phyloP scores from a whole-genome alignment of 805 yeast genomes.

The Yarrowia divulgata region DNA sequence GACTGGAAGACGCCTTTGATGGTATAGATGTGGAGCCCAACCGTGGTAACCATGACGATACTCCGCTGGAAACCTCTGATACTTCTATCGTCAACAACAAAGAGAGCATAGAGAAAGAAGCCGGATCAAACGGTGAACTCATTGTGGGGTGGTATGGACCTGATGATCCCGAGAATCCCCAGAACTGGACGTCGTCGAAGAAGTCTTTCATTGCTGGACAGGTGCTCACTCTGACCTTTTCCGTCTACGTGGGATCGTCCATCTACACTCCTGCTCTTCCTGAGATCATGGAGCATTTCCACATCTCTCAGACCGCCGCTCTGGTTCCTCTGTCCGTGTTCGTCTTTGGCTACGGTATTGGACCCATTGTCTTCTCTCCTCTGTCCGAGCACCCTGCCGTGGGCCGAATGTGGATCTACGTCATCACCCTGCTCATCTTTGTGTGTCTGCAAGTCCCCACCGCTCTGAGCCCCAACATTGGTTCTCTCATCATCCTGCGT shows the following conservation, averaged over 20 bases:
- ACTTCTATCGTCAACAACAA: slow-evolving; percentile 1
- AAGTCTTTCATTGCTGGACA: background rate
- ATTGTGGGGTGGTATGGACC: slow-evolving; percentile 7
- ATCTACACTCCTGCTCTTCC: slow-evolving; percentile 11
- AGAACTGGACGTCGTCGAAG: background rate
- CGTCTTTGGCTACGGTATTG: slow-evolving; percentile 5
- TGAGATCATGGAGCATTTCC: slow-evolving; percentile 3
- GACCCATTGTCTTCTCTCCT: slow-evolving; percentile 1
- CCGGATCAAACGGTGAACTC: background rate
- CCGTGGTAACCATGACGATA: background rate
- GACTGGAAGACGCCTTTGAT: slow-evolving; percentile 2
- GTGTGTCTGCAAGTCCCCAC: slow-evolving; percentile 3
- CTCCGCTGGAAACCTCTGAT: background rate
- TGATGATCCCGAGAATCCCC: background rate
- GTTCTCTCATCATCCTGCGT: background rate
- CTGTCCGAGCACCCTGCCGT: slow-evolving; percentile 2
- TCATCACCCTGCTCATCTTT: slow-evolving; percentile 5
- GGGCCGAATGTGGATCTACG: slow-evolving; percentile 11
- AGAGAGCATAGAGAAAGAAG: background rate
- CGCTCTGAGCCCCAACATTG: slow-evolving; percentile 1
- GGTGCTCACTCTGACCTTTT: slow-evolving; percentile 1
- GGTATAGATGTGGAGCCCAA: background rate
- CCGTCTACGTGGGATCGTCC: slow-evolving; percentile 8
- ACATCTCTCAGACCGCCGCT: background rate
- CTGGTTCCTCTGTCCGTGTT: background rate